Percentiles rank a stretch among this genome's conserved stretches.
These are phyloP conservation scores for Petasospora fabianii DNA, from an alignment of 1,139 yeast genomes.

Conservation along the genomic window DNA sequence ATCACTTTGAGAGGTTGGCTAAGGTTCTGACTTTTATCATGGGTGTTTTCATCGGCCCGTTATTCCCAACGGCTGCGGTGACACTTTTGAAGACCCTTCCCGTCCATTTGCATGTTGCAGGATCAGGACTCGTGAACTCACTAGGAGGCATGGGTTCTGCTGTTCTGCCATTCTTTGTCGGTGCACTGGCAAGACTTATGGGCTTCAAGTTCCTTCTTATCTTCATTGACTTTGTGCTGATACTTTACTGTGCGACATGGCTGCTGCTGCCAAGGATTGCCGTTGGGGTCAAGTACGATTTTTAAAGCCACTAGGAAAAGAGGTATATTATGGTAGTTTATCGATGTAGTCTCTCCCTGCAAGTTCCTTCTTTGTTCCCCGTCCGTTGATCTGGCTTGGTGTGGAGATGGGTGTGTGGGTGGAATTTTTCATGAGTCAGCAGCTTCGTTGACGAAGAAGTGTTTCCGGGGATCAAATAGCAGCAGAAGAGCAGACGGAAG, in stretches of 20 bases:
- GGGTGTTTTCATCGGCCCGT: conserved; percentile 75
- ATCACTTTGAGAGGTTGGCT: conserved; percentile 5
- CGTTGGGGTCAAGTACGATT: conserved; percentile 2
- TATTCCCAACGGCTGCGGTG: conserved; percentile 73
- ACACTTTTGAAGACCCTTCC: conserved; percentile 65
- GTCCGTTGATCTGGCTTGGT: too few relatives aligned
- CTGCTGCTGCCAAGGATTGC: conserved; percentile 25
- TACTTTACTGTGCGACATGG: conserved; percentile 31
- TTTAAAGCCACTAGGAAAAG: background rate
- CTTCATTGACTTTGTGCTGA: conserved; percentile 27
- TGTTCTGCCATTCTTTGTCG: conserved; percentile 59
- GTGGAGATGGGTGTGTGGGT: too few relatives aligned
- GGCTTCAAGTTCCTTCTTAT: conserved; percentile 31
- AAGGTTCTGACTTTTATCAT: conserved; percentile 41
- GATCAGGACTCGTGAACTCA: conserved; percentile 74
- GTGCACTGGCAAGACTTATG: conserved; percentile 35
- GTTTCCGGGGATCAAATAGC: too few relatives aligned
- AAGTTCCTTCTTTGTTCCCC: too few relatives aligned
- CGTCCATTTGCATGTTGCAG: conserved; percentile 54
- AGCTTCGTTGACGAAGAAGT: too few relatives aligned
- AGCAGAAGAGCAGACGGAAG: background rate
- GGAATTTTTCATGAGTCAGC: too few relatives aligned
- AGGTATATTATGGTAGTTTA: background rate
- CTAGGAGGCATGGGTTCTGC: conserved; percentile 84
- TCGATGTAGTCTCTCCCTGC: too few relatives aligned